Conservation (phyloP, 2,329 filamentous ascomycete species). For the Xylariales sp. region DNA sequence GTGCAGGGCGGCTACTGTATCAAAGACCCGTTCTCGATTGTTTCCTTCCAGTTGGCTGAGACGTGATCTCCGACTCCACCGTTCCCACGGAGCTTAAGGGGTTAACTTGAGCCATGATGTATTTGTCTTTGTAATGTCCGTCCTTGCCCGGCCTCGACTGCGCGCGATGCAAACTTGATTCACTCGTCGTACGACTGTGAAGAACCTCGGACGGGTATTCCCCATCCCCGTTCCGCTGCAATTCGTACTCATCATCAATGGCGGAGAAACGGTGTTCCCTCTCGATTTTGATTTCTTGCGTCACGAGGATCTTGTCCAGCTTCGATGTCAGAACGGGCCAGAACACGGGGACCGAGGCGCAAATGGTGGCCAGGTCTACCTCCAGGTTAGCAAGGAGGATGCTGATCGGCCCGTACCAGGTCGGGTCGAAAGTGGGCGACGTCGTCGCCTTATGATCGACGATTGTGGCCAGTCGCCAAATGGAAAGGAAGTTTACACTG, state of each 20-base stretch:
- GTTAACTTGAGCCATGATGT: conserved; percentile 12
- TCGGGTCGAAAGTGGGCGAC: conserved; percentile 26
- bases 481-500: conserved; percentile 19
- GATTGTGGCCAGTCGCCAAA: conserved; percentile 25
- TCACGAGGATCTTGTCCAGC: conserved; percentile 30
- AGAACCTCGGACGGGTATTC: not conserved
- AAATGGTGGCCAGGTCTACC: conserved; percentile 18
- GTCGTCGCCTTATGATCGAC: conserved; percentile 24
- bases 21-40: no score
- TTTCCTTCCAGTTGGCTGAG: conserved; percentile 5
- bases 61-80: conserved; percentile 10
- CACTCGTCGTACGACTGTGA: conserved; percentile 8
- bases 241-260: conserved; percentile 11
- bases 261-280: conserved; percentile 13
- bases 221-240: conserved; percentile 5
- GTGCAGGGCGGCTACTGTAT: no score
- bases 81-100: conserved; percentile 8
- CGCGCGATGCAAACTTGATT: conserved; percentile 3
- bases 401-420: conserved; percentile 25
- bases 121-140: conserved; percentile 13
- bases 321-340: conserved; percentile 25
- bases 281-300: conserved; percentile 28
- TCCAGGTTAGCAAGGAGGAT: conserved; percentile 18
- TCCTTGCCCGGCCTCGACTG: not conserved
- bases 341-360: conserved; percentile 29